Base-by-base conservation (phyloP, 2,329 filamentous ascomycete genomes). In the Cordyceps militaris region DNA sequence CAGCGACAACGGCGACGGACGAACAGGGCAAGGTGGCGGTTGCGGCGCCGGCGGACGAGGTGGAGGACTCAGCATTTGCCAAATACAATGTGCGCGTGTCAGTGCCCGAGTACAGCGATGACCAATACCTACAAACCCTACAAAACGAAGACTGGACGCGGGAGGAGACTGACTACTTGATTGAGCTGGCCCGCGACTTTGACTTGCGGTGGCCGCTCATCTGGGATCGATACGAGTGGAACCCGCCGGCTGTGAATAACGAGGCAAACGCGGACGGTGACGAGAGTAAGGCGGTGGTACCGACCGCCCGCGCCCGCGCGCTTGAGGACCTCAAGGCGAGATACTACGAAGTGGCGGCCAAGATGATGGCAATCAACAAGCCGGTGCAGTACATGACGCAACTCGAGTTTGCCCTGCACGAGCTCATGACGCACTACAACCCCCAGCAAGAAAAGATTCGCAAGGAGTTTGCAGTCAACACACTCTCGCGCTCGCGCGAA, bases 171-270 rank as follows among this genome's bases (percentile, higher is more conserved):
- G 91, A 97, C 69, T 97, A 97, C 68, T 74, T 99, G 61, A 81
- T 97, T 69, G 76, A 83, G 3, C 70, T 93, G 36, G 89, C 84
- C 14, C 80, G 80, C 58, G 87, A 92, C 48, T 96, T 86, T 67
- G 91, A 96, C 67, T 79, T 96, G 60, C 86, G 94, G 63, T 99
- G 94, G 91, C 82, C 93, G 3, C 71, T 97, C 16, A 89, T 99
- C 60, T 90, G 87, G 78, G 94, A 99, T 71, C 88, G 93, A 59
- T 99, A 97, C 74, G 89, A 96, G 56, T 96, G 83, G 69, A 73
- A 70, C 4, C 77, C 80, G 3, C 73, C 75, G 30, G 69, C 73
- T 2, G 71, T 73, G 2, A 74, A 77, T 49, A 73, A 72, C 54
- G 74, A 79, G 49, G 74, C 75, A 1, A 74, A 76, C 4, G 72